phyloP scores from a whole-genome alignment of 768 basidiomycete species.

The Tricholoma saponaceum region DNA sequence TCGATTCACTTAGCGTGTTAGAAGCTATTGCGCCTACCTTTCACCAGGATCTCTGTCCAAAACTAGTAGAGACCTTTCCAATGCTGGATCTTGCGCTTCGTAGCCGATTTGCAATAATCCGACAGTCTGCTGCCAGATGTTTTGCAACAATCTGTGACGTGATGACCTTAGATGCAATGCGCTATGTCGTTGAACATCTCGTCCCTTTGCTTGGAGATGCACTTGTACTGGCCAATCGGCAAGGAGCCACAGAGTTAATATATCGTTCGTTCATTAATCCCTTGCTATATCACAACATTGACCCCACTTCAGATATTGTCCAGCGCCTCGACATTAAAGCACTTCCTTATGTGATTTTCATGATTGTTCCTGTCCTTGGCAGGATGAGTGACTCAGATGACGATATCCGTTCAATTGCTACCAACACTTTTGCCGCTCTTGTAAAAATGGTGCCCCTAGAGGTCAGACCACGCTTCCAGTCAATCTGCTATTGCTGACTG shows the following conservation, averaged over 20 bases:
- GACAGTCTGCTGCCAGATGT: constrained; percentile 82
- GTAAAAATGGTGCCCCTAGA: constrained; percentile 99
- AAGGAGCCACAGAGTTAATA: constrained; percentile 87
- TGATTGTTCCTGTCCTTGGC: constrained; percentile 93
- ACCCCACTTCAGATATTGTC: constrained; percentile 69
- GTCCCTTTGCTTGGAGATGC: constrained; percentile 83
- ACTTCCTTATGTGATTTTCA: constrained; percentile 93
- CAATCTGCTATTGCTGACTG: not conserved
- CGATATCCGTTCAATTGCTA: constrained; percentile 87
- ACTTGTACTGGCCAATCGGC: constrained; percentile 65
- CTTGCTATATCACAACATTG: not conserved
- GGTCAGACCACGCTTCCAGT: constrained; percentile 38
- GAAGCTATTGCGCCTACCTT: constrained; percentile 78
- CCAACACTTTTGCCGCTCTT: constrained; percentile 95
- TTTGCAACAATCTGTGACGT: constrained; percentile 86
- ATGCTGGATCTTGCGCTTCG: constrained; percentile 73
- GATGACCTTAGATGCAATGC: constrained; percentile 85
- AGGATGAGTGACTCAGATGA: constrained; percentile 96
- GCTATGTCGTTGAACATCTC: constrained; percentile 79
- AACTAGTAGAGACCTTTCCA: constrained; percentile 71
- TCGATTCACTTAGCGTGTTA: constrained; percentile 89
- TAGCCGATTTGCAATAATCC: constrained; percentile 84
- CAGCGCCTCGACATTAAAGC: constrained; percentile 90
- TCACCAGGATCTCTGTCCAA: constrained; percentile 63
- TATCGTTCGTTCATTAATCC: constrained; percentile 63